Evolutionary conservation across 345 rosid species (phyloP).

Genomic region (Linum lewisii): DNA sequence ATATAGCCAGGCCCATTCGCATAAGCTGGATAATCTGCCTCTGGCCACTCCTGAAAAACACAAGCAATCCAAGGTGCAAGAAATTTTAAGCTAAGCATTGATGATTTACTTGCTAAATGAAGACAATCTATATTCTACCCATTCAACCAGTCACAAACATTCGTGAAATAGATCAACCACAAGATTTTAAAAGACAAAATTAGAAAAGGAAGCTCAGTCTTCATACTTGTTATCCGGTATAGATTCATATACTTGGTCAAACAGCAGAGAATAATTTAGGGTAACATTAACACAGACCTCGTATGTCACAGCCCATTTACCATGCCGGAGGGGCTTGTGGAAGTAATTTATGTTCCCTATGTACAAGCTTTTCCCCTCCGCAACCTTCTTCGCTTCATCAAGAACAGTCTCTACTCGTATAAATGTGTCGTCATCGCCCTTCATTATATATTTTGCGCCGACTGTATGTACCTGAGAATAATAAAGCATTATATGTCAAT

Average conservation of each 20-base stretch:
- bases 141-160: no score
- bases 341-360: conserved; percentile 82
- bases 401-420: conserved; percentile 65
- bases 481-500: background rate
- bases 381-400: conserved; percentile 52
- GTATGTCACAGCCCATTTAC: conserved; percentile 97
- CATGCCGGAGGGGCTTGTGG: conserved; percentile 76
- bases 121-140: no score
- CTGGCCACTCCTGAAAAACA: conserved; percentile 99
- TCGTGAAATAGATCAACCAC: no score
- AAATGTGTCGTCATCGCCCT: conserved; percentile 92
- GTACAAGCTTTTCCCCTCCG: conserved; percentile 53
- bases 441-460: conserved; percentile 70
- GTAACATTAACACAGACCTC: conserved; percentile 65
- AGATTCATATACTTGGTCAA: no score
- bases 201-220: no score
- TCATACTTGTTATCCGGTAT: no score
- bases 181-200: no score
- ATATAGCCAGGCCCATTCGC: conserved; percentile 97
- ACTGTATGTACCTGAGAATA: conserved; percentile 44
- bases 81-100: no score
- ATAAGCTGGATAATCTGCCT: conserved; percentile 89
- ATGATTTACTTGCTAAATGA: no score
- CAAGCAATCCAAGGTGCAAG: no score
- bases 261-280: no score